Conservation (phyloP, 306 rosid species). For the Astragalus glycyphyllos region DNA sequence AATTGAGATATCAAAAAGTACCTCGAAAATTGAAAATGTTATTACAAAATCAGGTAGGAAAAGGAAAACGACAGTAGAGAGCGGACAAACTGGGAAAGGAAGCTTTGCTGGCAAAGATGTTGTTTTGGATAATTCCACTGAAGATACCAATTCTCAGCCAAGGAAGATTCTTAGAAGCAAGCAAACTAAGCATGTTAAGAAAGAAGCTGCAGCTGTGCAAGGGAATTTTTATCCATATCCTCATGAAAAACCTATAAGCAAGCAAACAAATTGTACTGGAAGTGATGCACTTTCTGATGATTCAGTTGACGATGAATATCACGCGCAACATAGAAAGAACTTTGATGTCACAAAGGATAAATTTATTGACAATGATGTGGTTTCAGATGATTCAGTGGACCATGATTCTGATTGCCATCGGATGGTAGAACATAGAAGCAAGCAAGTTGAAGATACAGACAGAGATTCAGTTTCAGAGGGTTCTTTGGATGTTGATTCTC, state of each 20-base stretch:
- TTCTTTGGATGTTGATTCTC: slow-evolving; percentile 44
- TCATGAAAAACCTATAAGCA: slow-evolving; percentile 38
- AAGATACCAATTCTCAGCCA: slow-evolving; percentile 42
- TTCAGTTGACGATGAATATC: slow-evolving; percentile 41
- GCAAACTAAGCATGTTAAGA: slow-evolving; percentile 55
- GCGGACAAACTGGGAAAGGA: slow-evolving; percentile 58
- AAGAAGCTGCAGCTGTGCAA: slow-evolving; percentile 48
- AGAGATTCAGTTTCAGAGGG: slow-evolving; percentile 48
- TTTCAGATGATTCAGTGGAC: slow-evolving; percentile 55
- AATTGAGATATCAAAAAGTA: slow-evolving; percentile 57
- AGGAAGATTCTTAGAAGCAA: slow-evolving; percentile 53
- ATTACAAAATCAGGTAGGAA: slow-evolving; percentile 65
- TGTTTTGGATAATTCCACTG: slow-evolving; percentile 49
- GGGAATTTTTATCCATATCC: slow-evolving; percentile 43
- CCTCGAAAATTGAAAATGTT: slow-evolving; percentile 48
- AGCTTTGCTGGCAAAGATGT: slow-evolving; percentile 48
- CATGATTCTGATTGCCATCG: slow-evolving; percentile 55
- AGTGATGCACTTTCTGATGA: slow-evolving; percentile 54
- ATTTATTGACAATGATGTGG: slow-evolving; percentile 42
- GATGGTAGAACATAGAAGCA: slow-evolving; percentile 59
- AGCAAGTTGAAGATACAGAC: slow-evolving; percentile 51
- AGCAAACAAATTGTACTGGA: slow-evolving; percentile 39
- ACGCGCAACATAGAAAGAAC: slow-evolving; percentile 34
- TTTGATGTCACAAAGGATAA: slow-evolving; percentile 30
- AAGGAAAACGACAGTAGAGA: slow-evolving; percentile 65